These are phyloP conservation scores for Ettlia oleoabundans DNA, from an alignment of 139 green algal species.

Conservation along the genomic window DNA sequence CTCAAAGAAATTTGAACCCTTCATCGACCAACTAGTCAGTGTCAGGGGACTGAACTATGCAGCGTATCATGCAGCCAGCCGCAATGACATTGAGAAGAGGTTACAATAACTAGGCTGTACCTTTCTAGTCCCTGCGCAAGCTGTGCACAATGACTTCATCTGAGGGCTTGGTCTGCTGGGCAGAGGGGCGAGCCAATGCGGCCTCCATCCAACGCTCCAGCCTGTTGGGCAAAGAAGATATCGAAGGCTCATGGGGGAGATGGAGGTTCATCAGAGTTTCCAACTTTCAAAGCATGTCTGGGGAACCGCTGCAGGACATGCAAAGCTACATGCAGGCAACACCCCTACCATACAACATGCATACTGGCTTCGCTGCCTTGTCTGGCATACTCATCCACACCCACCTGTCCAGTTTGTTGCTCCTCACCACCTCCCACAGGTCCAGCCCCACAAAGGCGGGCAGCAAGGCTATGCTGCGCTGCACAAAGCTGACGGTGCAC, in stretches of 20 bases:
- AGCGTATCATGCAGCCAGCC: no score
- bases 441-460: conserved; percentile 21
- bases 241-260: background rate
- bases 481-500: conserved; percentile 6
- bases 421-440: background rate
- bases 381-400: background rate
- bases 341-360: background rate
- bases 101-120: no score
- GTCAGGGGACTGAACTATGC: no score
- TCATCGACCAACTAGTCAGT: no score
- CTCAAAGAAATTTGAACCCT: no score
- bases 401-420: conserved; percentile 24
- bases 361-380: background rate
- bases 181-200: conserved; percentile 29
- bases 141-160: conserved; percentile 5
- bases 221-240: background rate
- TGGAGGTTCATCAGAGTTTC: background rate
- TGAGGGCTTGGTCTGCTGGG: conserved; percentile 20
- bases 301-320: no score
- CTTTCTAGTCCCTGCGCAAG: no score
- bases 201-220: conserved; percentile 35
- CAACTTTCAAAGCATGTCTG: no score
- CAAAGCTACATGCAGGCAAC: background rate
- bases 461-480: conserved; percentile 25
- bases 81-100: no score